Percentiles rank a stretch among this genome's conserved stretches.
Evolutionary conservation across 2,329 filamentous ascomycete genomes (phyloP).

Genomic region (Diaporthe citriasiana): DNA sequence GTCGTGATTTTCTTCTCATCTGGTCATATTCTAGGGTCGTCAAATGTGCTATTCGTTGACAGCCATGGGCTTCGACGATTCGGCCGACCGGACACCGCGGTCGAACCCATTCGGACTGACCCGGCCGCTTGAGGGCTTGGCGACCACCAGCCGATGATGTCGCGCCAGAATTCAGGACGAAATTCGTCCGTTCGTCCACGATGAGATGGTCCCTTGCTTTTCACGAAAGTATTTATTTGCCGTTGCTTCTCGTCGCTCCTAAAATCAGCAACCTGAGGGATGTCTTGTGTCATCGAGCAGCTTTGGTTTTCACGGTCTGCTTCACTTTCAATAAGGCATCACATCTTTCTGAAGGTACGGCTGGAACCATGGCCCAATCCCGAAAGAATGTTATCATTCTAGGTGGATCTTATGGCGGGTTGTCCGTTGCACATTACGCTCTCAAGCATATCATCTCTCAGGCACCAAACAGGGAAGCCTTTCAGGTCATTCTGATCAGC

Average conservation of each 20-base stretch:
- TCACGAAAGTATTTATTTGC: neutral
- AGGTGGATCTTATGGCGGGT: slow-evolving; percentile 66
- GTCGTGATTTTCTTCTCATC: neutral
- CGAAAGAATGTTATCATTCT: slow-evolving; percentile 63
- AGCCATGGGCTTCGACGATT: neutral
- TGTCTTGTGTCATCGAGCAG: neutral
- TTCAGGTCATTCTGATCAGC: slow-evolving; percentile 60
- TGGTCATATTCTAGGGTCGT: too few relatives aligned
- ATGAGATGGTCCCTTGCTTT: neutral
- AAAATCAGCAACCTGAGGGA: neutral
- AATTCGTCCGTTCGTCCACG: slow-evolving; percentile 16
- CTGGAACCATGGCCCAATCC: neutral
- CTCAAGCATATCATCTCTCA: slow-evolving; percentile 65
- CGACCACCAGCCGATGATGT: neutral
- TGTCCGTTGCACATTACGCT: slow-evolving; percentile 66
- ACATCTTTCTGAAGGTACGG: neutral
- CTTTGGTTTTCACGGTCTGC: neutral
- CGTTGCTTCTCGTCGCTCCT: too few relatives aligned
- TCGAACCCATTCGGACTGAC: neutral
- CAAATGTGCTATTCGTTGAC: neutral
- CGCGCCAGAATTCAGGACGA: neutral
- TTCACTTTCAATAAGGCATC: neutral
- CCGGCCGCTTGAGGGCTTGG: slow-evolving; percentile 16
- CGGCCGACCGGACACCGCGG: slow-evolving; percentile 21
- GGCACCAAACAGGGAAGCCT: slow-evolving; percentile 52